Evolutionary conservation across 1,139 yeast species (phyloP), one percentile per base, ranked within the genome.

Genomic region (Komagataea norvegica): DNA sequence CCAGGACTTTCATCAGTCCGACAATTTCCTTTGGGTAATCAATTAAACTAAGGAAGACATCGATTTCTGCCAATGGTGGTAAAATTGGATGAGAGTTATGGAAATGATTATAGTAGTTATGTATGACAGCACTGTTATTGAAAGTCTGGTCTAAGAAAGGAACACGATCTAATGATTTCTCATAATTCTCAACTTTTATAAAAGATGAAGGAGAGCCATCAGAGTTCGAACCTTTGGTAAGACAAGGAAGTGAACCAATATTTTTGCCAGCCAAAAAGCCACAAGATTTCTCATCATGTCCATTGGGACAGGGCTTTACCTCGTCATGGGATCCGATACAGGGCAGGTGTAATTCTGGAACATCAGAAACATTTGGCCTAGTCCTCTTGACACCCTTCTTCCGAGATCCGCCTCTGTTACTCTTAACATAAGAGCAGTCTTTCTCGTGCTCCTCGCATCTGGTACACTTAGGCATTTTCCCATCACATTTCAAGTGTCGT

Each of bases 361-460:
- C 24, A 6, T 13, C 15, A 8, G 32, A 29, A 13, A 34, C 33
- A 8, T 31, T 32, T 13, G 17, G 18, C 22, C 39, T 44, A 6
- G 30, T 21, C 29, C 46, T 54, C 40, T 42, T 55, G 6, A 67
- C 67, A 5, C 75, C 76, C 45, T 67, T 70, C 46, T 61, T 68
- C 33, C 77, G 54, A 8, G 74, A 65, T 1, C 77, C 77, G 18
- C 77, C 77, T 41, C 77, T 54, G 33, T 69, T 66, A 42, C 74
- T 67, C 46, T 67, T 68, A 6, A 71, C 75, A 44, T 68, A 72
- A 1, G 62, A 61, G 40, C 77, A 72, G 0, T 52, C 60, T 38
- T 59, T 59, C 9, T 34, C 34, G 5, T 53, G 36, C 38, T 59
- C 59, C 5, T 37, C 41, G 43, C 77, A 72, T 36, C 72, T 56